Evolutionary conservation across 2,329 filamentous ascomycete genomes (phyloP), one percentile per base, ranked within the genome.

Genomic region (Penicillium verrucosum): DNA sequence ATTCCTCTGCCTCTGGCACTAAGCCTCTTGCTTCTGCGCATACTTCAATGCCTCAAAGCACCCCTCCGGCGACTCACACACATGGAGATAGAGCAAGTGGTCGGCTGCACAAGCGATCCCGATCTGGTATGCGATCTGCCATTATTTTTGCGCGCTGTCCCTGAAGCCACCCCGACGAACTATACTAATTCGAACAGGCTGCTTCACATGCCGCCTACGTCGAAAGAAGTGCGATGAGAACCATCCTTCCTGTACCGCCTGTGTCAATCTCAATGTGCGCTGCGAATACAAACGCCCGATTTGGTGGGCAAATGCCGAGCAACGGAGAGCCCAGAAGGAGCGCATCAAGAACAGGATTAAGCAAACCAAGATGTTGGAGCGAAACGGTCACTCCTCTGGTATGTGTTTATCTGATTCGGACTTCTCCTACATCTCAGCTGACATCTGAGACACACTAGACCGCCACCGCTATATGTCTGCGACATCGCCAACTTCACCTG

Each of bases 331-430:
- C 89, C 91, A 97, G 74, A 99, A 99, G 79, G 94, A 97, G 73
- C 80, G 88, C 66, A 96, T 99, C 82, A 99, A 99, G 83, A 88
- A 89, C 76, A 90, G 93, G 76, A 97, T 99, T 82, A 97, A 96
- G 85, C 86, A 88, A 73, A 97, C 94, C 73, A 97, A 97, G 84
- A 83, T 95, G 65, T 87, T 87, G 25, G 93, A 97, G 78, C 96
- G 96, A 85, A 82, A 85, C 51, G 82, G 86, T 38, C 18, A n/a
- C n/a, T n/a, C n/a, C n/a, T n/a, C n/a, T 18, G n/a, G 36, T 38
- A 38, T 30, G 23, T 16, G 12, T 9, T 21, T 11, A 32, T 36
- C 5, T 16, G 16, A 3, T 27, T 27, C 25, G 8, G 27, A 27
- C 4, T 45, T 44, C 12, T 44, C n/a, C 9, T 38, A 18, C 36